These are phyloP conservation scores for Uronychia binucleata DNA, from an alignment of 73 alveolate genomes.

Conservation along the genomic window DNA sequence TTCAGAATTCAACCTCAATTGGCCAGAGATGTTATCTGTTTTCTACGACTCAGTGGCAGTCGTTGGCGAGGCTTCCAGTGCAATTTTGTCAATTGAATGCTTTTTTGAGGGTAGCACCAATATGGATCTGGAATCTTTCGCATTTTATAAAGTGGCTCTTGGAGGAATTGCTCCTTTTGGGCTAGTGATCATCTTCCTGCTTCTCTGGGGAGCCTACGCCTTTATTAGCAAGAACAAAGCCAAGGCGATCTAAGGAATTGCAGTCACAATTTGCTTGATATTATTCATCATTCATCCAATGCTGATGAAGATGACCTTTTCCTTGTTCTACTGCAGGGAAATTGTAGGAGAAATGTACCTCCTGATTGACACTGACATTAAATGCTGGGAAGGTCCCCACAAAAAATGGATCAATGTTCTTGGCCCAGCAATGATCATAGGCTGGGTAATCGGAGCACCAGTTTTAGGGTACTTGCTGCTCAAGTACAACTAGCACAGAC, in stretches of 20 bases:
- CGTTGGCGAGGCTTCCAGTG: neutral
- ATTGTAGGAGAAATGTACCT: neutral
- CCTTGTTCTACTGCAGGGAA: neutral
- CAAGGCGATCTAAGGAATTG: neutral
- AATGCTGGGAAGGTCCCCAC: neutral
- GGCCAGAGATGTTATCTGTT: neutral
- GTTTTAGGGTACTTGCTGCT: neutral
- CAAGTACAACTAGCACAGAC: neutral
- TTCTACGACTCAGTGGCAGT: neutral
- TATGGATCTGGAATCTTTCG: neutral
- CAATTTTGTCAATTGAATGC: neutral
- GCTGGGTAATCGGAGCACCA: neutral
- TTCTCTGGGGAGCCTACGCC: neutral
- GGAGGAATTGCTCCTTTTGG: neutral
- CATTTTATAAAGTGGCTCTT: neutral
- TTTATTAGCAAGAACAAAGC: neutral
- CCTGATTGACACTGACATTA: neutral
- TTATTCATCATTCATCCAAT: neutral
- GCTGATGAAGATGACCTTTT: neutral
- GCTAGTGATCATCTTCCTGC: neutral
- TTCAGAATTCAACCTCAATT: constrained; percentile 1
- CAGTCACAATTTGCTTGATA: neutral
- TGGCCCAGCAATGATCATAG: neutral
- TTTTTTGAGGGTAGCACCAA: neutral
- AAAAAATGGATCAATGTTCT: neutral